Base-by-base conservation (phyloP, 2,329 filamentous ascomycete species). In the Sclerotinia trifoliorum region DNA sequence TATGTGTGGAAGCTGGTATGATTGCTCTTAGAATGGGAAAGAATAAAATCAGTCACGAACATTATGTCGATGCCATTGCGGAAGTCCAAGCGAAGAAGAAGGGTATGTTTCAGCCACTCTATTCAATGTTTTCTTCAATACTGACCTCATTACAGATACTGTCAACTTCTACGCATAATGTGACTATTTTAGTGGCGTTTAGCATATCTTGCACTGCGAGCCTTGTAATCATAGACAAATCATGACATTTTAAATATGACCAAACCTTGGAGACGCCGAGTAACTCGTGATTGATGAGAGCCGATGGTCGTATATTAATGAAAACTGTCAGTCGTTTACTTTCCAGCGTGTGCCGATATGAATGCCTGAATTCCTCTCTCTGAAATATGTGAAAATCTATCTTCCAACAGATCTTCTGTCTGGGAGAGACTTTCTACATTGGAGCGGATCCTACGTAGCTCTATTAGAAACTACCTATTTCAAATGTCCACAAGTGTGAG, bases 1-100 rank as follows among this genome's bases (percentile, higher is more conserved):
- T 99, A 29, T 99, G 95, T 80, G 95, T 99, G 35, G 95, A 99
- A 83, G 95, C 95, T 64, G 95, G 95, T 78, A 99, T 99, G 95
- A 99, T 99, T 81, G 95, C 95, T 39, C 83, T 99, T 77, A 88
- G 95, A 74, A 93, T 90, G 79, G 95, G 95, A 70, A 94, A 96
- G 85, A 93, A 90, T 81, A 97, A 97, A 86, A 95, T 99, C 78
- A 91, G 91, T 70, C 95, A 99, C 79, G 95, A 99, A 83, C 93
- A 99, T 81, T 99, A 98, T 78, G 95, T 99, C 63, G 95, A 99
- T 83, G 95, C 95, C 70, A 98, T 99, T 80, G 87, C 93, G 49
- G 95, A 99, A 81, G 95, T 99, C 75, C 93, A 94, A 80, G 89
- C 90, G 96, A 96, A 87, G 93, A 96, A 79, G 86, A 75, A 76